Percentiles rank a stretch among this genome's conserved stretches.
Evolutionary conservation across 306 rosid genomes (phyloP).

Genomic region (Prunus fruticosa): DNA sequence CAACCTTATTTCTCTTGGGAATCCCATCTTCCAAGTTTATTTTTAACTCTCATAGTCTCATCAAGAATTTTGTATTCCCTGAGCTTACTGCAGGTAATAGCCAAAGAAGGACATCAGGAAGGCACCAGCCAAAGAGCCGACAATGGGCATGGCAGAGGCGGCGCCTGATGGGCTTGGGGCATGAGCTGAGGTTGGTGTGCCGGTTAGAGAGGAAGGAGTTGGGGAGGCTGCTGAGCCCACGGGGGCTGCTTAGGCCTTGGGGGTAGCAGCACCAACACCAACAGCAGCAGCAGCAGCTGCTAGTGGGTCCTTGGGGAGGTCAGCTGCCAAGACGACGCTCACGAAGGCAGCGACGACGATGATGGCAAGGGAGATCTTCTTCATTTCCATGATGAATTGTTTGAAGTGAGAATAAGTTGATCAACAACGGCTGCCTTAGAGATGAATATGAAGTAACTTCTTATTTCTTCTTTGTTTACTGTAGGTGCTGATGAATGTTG

Average conservation of each 20-base stretch:
- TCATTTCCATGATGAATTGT: conserved; percentile 14
- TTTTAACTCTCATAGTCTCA: background rate
- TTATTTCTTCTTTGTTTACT: background rate
- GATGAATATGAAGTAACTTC: background rate
- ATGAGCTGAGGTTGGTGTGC: background rate
- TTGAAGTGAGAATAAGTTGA: background rate
- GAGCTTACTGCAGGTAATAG: conserved; percentile 38
- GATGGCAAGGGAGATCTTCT: conserved; percentile 13
- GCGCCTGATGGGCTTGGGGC: conserved; percentile 1
- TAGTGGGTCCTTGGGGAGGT: background rate
- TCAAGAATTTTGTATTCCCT: background rate
- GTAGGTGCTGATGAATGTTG: conserved; percentile 3
- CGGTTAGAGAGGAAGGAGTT: background rate
- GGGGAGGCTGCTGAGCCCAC: conserved; percentile 5
- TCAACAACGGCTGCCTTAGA: background rate
- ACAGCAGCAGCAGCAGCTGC: background rate
- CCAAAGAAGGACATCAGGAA: conserved; percentile 9
- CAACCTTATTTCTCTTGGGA: background rate
- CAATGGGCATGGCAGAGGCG: background rate
- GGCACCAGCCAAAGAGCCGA: conserved; percentile 2
- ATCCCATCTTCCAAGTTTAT: background rate
- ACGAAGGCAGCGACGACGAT: conserved; percentile 1
- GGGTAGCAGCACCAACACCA: background rate
- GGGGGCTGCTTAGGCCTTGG: background rate
- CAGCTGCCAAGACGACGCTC: background rate